These are phyloP conservation scores for Clonostachys solani DNA, from an alignment of 2,329 filamentous ascomycete genomes.

Conservation along the genomic window DNA sequence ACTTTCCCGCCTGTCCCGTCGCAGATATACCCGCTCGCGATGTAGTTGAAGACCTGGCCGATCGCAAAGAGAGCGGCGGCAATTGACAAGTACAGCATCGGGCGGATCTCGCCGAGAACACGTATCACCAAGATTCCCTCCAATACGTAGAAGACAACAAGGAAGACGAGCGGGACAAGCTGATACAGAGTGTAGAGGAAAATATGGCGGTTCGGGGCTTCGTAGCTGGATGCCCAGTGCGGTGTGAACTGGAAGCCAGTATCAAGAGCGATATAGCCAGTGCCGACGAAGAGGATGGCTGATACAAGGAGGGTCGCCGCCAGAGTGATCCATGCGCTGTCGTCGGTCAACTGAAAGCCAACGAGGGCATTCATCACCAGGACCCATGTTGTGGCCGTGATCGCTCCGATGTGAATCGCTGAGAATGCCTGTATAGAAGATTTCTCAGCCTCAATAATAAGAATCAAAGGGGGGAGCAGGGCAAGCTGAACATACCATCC, in stretches of 20 bases:
- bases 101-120: conserved; percentile 81
- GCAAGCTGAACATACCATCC: conserved; percentile 57
- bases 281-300: conserved; percentile 73
- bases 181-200: conserved; percentile 94
- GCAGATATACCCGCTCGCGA: conserved; percentile 88
- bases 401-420: conserved; percentile 84
- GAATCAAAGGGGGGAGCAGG: background rate
- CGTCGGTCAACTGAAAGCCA: conserved; percentile 89
- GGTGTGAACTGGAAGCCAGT: conserved; percentile 84
- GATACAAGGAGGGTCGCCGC: conserved; percentile 71
- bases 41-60: conserved; percentile 95
- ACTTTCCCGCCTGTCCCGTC: conserved; percentile 78
- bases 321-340: conserved; percentile 82
- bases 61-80: conserved; percentile 82
- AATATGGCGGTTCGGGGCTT: conserved; percentile 65
- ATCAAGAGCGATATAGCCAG: conserved; percentile 92
- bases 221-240: conserved; percentile 62
- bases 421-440: conserved; percentile 66
- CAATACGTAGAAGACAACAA: conserved; percentile 82
- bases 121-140: conserved; percentile 80
- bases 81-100: conserved; percentile 81
- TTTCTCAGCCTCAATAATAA: background rate
- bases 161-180: conserved; percentile 80
- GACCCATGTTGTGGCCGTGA: conserved; percentile 85
- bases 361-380: conserved; percentile 89